phyloP scores from a whole-genome alignment of 164 flowering plant species.

The Cinnamomum chago region DNA sequence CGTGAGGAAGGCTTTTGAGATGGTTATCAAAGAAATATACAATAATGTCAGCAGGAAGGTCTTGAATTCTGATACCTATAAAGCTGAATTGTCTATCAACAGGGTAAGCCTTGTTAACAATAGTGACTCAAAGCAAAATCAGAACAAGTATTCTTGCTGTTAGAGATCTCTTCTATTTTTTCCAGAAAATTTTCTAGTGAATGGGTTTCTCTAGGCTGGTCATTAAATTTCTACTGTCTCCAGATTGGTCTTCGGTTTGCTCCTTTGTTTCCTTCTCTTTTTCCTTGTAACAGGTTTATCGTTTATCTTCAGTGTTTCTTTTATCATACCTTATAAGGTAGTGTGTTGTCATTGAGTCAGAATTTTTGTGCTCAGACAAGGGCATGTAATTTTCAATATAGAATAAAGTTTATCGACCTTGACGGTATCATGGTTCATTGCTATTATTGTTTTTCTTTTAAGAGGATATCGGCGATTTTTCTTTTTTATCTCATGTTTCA shows the following conservation, averaged over 20 bases:
- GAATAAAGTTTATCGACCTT: too few species aligned
- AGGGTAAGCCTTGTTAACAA: slow-evolving; percentile 36
- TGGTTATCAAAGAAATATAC: slow-evolving; percentile 5
- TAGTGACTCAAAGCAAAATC: slow-evolving; percentile 23
- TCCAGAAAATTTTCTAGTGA: not conserved
- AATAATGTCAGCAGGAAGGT: slow-evolving; percentile 41
- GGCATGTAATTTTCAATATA: slow-evolving; percentile 3
- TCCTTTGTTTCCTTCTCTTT: too few species aligned
- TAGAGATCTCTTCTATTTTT: too few species aligned
- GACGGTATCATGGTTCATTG: too few species aligned
- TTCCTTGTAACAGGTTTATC: not conserved
- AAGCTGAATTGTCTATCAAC: slow-evolving; percentile 37
- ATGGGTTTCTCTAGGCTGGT: slow-evolving; percentile 3
- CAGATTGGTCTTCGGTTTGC: slow-evolving; percentile 2
- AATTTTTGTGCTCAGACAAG: slow-evolving; percentile 4
- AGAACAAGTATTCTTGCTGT: slow-evolving; percentile 33
- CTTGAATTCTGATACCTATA: slow-evolving; percentile 38
- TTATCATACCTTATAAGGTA: not conserved
- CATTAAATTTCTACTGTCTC: slow-evolving; percentile 1
- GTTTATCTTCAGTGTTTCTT: not conserved
- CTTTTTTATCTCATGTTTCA: too few species aligned
- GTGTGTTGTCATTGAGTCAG: slow-evolving; percentile 3
- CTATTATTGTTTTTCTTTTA: too few species aligned
- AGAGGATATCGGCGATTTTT: too few species aligned
- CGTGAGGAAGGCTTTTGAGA: slow-evolving; percentile 37